Percentiles rank a stretch among this genome's conserved stretches.
phyloP scores from a whole-genome alignment of 1,139 yeast species.

The Kluyveromyces sp. region DNA sequence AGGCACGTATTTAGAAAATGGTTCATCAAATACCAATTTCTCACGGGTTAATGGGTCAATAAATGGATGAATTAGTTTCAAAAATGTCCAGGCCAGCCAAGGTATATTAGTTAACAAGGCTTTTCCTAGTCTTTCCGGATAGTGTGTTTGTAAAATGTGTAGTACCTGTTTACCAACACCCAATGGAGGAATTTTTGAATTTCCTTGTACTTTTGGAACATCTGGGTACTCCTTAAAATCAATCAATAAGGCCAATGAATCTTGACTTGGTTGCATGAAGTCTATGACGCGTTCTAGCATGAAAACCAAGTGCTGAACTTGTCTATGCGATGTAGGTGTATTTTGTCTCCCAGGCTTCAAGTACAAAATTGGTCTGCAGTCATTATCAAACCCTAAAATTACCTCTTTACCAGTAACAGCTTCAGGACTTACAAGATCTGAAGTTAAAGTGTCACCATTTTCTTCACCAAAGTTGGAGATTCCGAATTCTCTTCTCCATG shows the following conservation, averaged over 20 bases:
- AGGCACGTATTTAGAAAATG: constrained; percentile 77
- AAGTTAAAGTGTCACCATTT: constrained; percentile 42
- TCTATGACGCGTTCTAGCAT: constrained; percentile 87
- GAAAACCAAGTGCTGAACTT: constrained; percentile 86
- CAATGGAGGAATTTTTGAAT: constrained; percentile 71
- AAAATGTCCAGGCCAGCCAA: constrained; percentile 83
- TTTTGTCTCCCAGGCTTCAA: constrained; percentile 90
- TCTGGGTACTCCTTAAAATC: constrained; percentile 72
- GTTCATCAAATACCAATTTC: constrained; percentile 84
- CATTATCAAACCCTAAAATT: constrained; percentile 81
- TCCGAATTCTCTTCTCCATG: constrained; percentile 93
- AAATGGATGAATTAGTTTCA: constrained; percentile 85
- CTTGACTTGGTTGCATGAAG: constrained; percentile 95
- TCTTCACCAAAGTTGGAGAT: constrained; percentile 47
- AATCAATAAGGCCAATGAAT: constrained; percentile 76
- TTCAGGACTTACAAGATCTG: constrained; percentile 61
- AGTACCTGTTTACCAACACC: constrained; percentile 68
- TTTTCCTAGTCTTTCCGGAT: constrained; percentile 90
- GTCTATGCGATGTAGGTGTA: constrained; percentile 77
- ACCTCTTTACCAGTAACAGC: constrained; percentile 85
- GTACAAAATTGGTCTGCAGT: constrained; percentile 82
- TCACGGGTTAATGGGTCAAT: constrained; percentile 92
- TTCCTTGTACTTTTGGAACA: constrained; percentile 42
- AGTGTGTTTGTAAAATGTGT: constrained; percentile 79
- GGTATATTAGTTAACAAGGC: constrained; percentile 90